Evolutionary conservation across 2,329 filamentous ascomycete genomes (phyloP), one percentile per base, ranked within the genome.

Genomic region (Sclerotinia spermophila): DNA sequence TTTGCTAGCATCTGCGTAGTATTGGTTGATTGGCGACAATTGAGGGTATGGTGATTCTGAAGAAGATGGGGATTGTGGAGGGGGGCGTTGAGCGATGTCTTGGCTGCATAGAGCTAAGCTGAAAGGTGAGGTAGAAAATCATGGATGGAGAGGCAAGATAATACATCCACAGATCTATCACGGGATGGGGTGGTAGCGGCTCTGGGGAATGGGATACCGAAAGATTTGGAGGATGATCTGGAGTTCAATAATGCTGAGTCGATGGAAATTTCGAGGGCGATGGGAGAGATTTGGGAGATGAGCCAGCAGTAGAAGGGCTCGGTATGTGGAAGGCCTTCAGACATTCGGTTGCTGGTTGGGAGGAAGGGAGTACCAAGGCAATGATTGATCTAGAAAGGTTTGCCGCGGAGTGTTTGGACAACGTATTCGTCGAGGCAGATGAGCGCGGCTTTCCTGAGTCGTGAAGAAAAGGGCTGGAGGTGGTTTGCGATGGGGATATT

Each of bases 391-490:
- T 67, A 56, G 33, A 55, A 53, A 30, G 33, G 48, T 40, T 30
- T 67, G 17, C 30, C 30, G 64, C 45, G 21, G 21, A 55, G 5
- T 8, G 19, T 21, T 2, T 24, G 27, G 24, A 30, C 35, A 6
- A 40, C n/a, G n/a, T 67, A 67, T 56, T 67, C 45, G 30, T 40
- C 33, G n/a, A 55, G 64, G 64, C 35, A 67, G 64, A 53, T 56
- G n/a, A 40, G n/a, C n/a, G 13, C 62, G 62, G 24, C 62, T 66
- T 66, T 66, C 62, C 17, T 33, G 51, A 11, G 33, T 58, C 5
- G 19, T 30, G 48, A 30, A 44, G 27, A 44, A n/a, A 27, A 58
- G 65, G 24, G 38, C 27, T 5, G 64, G 48, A 24, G 48, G 64
- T 21, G 35, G 35, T 24, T 27, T 40, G 24, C 51, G 38, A 7